phyloP scores from a whole-genome alignment of 2,329 filamentous ascomycete genomes.

The Epicoccum sorghinum region DNA sequence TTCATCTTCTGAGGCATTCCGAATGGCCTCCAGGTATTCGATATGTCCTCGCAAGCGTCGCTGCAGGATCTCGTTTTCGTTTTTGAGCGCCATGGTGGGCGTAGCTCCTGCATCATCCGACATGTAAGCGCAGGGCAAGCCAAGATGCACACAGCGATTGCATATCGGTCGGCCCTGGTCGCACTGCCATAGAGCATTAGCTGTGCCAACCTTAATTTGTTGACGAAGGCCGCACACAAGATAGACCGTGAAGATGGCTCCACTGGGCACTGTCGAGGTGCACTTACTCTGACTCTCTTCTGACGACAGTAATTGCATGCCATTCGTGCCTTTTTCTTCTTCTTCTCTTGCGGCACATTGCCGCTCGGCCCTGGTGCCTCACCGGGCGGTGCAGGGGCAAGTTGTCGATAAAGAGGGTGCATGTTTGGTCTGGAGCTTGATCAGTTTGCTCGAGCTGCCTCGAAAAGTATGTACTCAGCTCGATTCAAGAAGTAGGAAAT shows the following conservation, averaged over 20 bases:
- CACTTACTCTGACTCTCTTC: slow-evolving; percentile 13
- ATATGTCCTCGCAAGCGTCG: slow-evolving; percentile 7
- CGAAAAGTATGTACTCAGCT: not conserved
- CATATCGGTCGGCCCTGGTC: slow-evolving; percentile 9
- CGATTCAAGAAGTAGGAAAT: not conserved
- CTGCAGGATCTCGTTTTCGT: slow-evolving; percentile 7
- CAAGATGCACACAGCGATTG: not conserved
- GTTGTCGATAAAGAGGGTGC: slow-evolving; percentile 4
- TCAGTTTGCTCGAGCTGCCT: not conserved
- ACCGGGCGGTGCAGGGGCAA: slow-evolving; percentile 13
- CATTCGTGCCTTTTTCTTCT: slow-evolving; percentile 15
- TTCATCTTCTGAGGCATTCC: slow-evolving; percentile 10
- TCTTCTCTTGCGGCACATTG: slow-evolving; percentile 3
- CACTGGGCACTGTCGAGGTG: not conserved
- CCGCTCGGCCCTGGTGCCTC: not conserved
- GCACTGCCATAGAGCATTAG: slow-evolving; percentile 10
- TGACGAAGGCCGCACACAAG: not conserved
- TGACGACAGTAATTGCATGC: slow-evolving; percentile 15
- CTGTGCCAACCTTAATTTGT: not conserved
- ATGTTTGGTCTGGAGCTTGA: slow-evolving; percentile 1
- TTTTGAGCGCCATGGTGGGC: slow-evolving; percentile 14
- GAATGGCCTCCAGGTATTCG: slow-evolving; percentile 6
- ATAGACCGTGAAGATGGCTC: not conserved
- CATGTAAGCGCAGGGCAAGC: slow-evolving; percentile 9
- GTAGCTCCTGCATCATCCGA: slow-evolving; percentile 16